These are phyloP conservation scores for Fomitiporia mediterranea DNA, from an alignment of 1,284 basidiomycete genomes.

Conservation along the genomic window DNA sequence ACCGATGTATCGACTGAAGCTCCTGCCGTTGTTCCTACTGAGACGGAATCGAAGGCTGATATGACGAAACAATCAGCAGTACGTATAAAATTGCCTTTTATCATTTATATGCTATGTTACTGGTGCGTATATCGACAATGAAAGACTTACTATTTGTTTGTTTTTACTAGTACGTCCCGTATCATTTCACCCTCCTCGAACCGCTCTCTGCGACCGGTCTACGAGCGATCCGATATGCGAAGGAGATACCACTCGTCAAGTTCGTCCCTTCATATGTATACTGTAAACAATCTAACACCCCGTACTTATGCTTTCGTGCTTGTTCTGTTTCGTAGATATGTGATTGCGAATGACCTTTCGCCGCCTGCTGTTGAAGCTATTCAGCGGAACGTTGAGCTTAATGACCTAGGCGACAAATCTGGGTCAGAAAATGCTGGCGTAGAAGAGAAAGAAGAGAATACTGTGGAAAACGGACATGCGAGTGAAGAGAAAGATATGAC, in stretches of 20 bases:
- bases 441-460: not conserved
- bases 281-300: not conserved
- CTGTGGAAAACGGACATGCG: not conserved
- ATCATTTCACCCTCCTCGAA: slow-evolving; percentile 85
- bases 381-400: slow-evolving; percentile 85
- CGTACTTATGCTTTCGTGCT: slow-evolving; percentile 5
- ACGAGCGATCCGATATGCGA: slow-evolving; percentile 94
- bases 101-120: too few relatives aligned
- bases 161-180: slow-evolving; percentile 49
- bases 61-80: slow-evolving; percentile 6
- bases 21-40: not conserved
- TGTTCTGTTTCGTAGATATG: slow-evolving; percentile 42
- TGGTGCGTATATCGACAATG: not conserved
- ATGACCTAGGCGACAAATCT: slow-evolving; percentile 58
- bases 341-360: slow-evolving; percentile 94
- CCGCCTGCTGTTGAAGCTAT: slow-evolving; percentile 83
- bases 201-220: slow-evolving; percentile 95
- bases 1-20: not conserved
- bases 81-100: too few relatives aligned
- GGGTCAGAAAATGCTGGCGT: slow-evolving; percentile 9
- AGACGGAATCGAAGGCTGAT: not conserved
- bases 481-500: slow-evolving; percentile 19
- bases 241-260: slow-evolving; percentile 92
- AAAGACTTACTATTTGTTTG: too few relatives aligned
- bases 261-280: slow-evolving; percentile 35